Conservation (phyloP, 169 alveolate genomes). For the Plasmodium cynomolgi region DNA sequence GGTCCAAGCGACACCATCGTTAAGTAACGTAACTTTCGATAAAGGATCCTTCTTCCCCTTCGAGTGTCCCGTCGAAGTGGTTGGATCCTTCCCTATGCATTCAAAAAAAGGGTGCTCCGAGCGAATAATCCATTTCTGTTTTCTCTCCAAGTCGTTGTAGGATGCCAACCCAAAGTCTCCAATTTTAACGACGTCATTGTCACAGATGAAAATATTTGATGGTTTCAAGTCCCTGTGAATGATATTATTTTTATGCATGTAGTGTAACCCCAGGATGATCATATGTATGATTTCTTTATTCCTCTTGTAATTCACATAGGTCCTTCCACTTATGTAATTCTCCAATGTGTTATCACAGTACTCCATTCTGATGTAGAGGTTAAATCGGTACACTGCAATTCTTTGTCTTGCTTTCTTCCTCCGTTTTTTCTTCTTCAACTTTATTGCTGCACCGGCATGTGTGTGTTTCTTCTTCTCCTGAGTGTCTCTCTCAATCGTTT, state of each 20-base stretch:
- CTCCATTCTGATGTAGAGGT: conserved; percentile 61
- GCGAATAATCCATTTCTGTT: not conserved
- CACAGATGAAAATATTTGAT: conserved; percentile 39
- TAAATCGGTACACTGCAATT: not conserved
- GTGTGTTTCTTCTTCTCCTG: not conserved
- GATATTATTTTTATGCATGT: conserved; percentile 40
- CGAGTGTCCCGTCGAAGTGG: no score
- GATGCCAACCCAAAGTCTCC: conserved; percentile 71
- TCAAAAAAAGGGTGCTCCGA: not conserved
- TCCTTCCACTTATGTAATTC: conserved; percentile 34
- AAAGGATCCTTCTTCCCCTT: no score
- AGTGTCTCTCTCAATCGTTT: not conserved
- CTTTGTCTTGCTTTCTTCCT: not conserved
- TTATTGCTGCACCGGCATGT: no score
- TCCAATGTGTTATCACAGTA: conserved; percentile 42
- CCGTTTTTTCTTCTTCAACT: not conserved
- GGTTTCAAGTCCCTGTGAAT: conserved; percentile 70
- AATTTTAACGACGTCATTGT: conserved; percentile 41
- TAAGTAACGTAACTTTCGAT: no score
- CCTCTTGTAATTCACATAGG: conserved; percentile 26
- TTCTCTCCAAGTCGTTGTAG: not conserved
- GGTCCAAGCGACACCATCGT: no score
- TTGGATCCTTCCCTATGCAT: no score
- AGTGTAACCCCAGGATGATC: conserved; percentile 47
- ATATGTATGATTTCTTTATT: conserved; percentile 43